These are phyloP conservation scores for Candida pini DNA, from an alignment of 805 yeast species.

Conservation along the genomic window DNA sequence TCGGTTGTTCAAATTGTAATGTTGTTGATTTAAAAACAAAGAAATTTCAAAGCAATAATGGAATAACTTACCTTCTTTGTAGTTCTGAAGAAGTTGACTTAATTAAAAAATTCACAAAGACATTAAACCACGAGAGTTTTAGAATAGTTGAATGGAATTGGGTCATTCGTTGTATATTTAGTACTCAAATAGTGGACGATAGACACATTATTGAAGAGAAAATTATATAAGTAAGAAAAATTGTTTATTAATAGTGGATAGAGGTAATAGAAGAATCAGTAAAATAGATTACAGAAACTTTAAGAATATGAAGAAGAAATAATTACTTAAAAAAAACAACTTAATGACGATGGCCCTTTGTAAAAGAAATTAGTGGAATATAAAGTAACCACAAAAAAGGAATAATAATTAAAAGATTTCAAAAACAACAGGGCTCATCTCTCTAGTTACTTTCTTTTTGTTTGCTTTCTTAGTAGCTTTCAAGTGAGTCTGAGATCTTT, in stretches of 20 bases:
- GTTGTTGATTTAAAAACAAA: constrained; percentile 16
- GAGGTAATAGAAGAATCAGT: too few relatives aligned
- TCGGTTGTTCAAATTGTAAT: constrained; percentile 36
- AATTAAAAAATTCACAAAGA: constrained; percentile 22
- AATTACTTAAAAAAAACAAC: too few relatives aligned
- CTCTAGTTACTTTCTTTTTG: too few relatives aligned
- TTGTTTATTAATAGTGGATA: too few relatives aligned
- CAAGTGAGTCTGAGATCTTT: constrained; percentile 9
- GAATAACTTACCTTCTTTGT: constrained; percentile 21
- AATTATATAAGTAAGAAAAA: too few relatives aligned
- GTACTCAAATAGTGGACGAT: constrained; percentile 28
- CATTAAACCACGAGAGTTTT: constrained; percentile 20
- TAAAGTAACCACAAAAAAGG: too few relatives aligned
- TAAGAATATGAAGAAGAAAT: too few relatives aligned
- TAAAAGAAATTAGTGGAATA: too few relatives aligned
- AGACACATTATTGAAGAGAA: constrained; percentile 15
- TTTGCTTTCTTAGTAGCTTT: too few relatives aligned
- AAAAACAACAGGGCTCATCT: too few relatives aligned
- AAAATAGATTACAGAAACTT: too few relatives aligned
- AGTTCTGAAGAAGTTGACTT: constrained; percentile 28
- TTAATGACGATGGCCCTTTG: too few relatives aligned
- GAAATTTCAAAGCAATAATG: constrained; percentile 10
- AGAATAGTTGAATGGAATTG: constrained; percentile 57
- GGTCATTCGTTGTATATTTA: constrained; percentile 53
- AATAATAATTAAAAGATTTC: neutral